These are phyloP conservation scores for Stachybotrys elegans DNA, from an alignment of 2,329 filamentous ascomycete species.

Conservation along the genomic window DNA sequence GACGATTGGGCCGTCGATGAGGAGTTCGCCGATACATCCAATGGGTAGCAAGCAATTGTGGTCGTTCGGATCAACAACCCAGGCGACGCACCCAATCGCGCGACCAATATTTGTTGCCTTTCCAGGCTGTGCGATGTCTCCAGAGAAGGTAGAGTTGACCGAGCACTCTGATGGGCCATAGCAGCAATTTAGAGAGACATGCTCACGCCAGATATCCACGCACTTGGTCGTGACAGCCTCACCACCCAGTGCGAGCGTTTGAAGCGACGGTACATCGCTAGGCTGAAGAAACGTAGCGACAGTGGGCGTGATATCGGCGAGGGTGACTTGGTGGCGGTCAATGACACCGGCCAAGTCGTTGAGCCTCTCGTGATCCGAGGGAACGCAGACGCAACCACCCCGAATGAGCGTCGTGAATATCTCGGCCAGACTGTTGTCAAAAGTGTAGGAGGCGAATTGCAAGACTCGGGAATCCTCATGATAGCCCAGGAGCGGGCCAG, in stretches of 20 bases:
- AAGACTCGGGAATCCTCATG: conserved; percentile 4
- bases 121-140: conserved; percentile 4
- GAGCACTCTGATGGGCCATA: conserved; percentile 9
- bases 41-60: conserved; percentile 18
- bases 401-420: conserved; percentile 9
- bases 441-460: conserved; percentile 12
- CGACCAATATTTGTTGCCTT: conserved; percentile 7
- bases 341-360: conserved; percentile 12
- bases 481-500: conserved; percentile 5
- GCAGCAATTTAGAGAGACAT: conserved; percentile 4
- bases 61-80: conserved; percentile 22
- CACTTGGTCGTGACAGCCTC: conserved; percentile 8
- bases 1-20: conserved; percentile 36
- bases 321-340: conserved; percentile 8
- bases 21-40: conserved; percentile 24
- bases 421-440: conserved; percentile 11
- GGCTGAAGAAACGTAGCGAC: conserved; percentile 10
- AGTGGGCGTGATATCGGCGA: conserved; percentile 10
- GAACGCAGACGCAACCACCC: conserved; percentile 5
- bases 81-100: conserved; percentile 9
- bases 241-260: conserved; percentile 7
- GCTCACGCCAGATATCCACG: conserved; percentile 6
- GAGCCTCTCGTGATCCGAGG: conserved; percentile 9
- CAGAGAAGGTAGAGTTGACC: conserved; percentile 6
- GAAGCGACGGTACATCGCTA: conserved; percentile 4